phyloP scores from a whole-genome alignment of 2,329 filamentous ascomycete species.

The Cladosporium phlei region DNA sequence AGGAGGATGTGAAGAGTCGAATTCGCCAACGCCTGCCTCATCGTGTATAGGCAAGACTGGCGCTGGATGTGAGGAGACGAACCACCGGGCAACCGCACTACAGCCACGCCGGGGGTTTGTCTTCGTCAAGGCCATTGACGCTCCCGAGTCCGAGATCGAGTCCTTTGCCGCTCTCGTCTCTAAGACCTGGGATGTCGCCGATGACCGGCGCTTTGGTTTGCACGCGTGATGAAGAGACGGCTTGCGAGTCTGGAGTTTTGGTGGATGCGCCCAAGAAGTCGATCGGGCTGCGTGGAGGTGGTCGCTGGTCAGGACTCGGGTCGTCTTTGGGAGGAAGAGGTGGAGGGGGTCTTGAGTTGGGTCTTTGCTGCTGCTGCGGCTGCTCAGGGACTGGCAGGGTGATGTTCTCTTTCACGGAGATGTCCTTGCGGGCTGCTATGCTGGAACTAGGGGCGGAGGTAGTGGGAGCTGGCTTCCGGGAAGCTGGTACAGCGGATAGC shows the following conservation, averaged over 20 bases:
- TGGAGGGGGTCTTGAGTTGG: constrained; percentile 1
- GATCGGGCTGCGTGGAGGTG: background rate
- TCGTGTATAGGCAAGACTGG: no score
- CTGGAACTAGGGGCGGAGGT: background rate
- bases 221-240: background rate
- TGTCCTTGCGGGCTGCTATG: background rate
- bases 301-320: background rate
- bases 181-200: constrained; percentile 1
- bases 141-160: constrained; percentile 2
- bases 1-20: no score
- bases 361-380: no score
- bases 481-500: background rate
- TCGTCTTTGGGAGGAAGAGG: constrained; percentile 9
- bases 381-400: constrained; percentile 10
- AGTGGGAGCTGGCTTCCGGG: constrained; percentile 1
- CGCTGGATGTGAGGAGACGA: no score
- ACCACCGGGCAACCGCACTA: no score
- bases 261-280: no score
- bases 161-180: background rate
- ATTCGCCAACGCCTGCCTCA: no score
- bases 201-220: constrained; percentile 1
- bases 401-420: constrained; percentile 12
- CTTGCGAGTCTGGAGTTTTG: no score
- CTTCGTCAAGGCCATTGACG: background rate
- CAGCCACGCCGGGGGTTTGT: constrained; percentile 4